A percentile compares a stretch with the other conserved stretches of the same genome.
Conservation (phyloP, 371 early-diverging fungal genomes). For the Mortierella sp. region DNA sequence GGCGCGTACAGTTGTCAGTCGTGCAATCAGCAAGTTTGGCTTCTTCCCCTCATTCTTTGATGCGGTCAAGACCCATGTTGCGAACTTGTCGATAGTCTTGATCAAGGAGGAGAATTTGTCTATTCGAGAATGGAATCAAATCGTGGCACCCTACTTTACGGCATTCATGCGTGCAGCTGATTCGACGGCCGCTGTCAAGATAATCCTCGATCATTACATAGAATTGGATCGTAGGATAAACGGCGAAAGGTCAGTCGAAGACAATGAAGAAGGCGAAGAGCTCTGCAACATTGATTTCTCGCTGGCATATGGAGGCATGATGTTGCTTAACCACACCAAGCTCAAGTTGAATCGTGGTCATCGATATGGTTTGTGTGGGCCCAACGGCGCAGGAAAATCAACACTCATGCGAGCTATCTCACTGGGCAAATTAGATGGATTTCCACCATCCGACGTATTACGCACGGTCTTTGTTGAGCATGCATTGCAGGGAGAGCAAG, state of each 20-base stretch:
- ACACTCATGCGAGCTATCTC: conserved; percentile 90
- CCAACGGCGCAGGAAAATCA: conserved; percentile 91
- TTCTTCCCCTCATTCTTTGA: conserved; percentile 71
- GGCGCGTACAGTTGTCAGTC: conserved; percentile 59
- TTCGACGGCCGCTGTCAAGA: conserved; percentile 50
- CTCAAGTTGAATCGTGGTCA: conserved; percentile 83
- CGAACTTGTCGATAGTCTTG: conserved; percentile 33
- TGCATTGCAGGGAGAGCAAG: conserved; percentile 81
- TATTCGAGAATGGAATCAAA: conserved; percentile 51
- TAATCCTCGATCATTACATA: conserved; percentile 57
- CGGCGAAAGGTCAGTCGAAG: conserved; percentile 63
- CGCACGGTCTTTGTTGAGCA: conserved; percentile 83
- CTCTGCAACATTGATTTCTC: conserved; percentile 87
- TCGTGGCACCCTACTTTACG: conserved; percentile 70
- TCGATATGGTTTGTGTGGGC: conserved; percentile 88
- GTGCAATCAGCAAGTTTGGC: conserved; percentile 61
- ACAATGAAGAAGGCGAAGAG: conserved; percentile 79
- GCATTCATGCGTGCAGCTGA: conserved; percentile 65
- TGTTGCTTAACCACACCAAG: conserved; percentile 81
- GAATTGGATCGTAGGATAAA: conserved; percentile 48
- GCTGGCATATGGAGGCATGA: conserved; percentile 87
- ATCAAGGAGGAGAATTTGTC: conserved; percentile 55
- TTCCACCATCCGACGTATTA: conserved; percentile 79
- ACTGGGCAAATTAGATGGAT: conserved; percentile 80
- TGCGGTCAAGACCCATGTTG: conserved; percentile 53